phyloP scores from a whole-genome alignment of 2,329 filamentous ascomycete species.

The Exserohilum rostratum region DNA sequence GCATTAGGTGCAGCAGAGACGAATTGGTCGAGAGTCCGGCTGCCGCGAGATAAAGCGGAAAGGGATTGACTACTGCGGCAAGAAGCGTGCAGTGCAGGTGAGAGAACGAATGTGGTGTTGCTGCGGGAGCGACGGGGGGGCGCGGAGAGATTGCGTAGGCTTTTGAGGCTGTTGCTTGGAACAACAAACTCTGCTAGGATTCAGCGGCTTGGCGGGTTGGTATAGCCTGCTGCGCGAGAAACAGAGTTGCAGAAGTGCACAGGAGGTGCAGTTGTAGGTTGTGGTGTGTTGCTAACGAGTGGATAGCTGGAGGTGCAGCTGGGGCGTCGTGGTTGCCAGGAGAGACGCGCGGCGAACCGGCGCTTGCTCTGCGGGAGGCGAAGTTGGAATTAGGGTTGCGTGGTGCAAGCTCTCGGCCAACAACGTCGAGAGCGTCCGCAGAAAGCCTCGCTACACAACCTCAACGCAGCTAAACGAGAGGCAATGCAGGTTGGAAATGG shows the following conservation, averaged over 20 bases:
- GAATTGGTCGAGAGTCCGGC: constrained; percentile 27
- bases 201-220: background rate
- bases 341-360: constrained; percentile 43
- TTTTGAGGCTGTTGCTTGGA: constrained; percentile 14
- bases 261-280: constrained; percentile 14
- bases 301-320: constrained; percentile 34
- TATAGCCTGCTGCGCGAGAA: constrained; percentile 27
- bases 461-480: constrained; percentile 40
- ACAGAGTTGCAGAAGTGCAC: no score
- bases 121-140: constrained; percentile 17
- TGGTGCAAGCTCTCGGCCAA: constrained; percentile 32
- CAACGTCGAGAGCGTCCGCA: constrained; percentile 20
- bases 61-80: constrained; percentile 13
- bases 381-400: constrained; percentile 13
- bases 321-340: constrained; percentile 36
- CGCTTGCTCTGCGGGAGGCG: constrained; percentile 27
- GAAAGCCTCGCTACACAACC: constrained; percentile 15
- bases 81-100: constrained; percentile 18
- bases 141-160: background rate
- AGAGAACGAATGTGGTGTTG: constrained; percentile 27
- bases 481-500: constrained; percentile 31
- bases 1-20: constrained; percentile 44
- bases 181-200: no score
- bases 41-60: constrained; percentile 15
- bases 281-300: constrained; percentile 33